Base-by-base conservation (phyloP, 2,329 filamentous ascomycete species). In the Aspergillus sclerotialis region DNA sequence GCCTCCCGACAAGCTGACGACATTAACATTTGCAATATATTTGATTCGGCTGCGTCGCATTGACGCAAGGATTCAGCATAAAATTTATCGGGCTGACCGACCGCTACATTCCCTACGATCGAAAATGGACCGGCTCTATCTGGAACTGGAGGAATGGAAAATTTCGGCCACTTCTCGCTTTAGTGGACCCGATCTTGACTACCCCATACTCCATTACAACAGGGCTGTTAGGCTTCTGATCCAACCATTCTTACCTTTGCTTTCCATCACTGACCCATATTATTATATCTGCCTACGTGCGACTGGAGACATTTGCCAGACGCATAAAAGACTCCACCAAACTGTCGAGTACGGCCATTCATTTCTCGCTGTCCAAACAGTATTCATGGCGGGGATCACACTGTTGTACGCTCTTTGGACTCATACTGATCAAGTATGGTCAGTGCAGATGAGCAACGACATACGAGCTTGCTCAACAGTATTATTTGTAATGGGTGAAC, bases 41-140 rank as follows among this genome's bases (percentile, higher is more conserved):
- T 55, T 71, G 2, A 63, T 70, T 33, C 61, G 63, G 31, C 57
- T 72, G 13, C 67, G 69, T 15, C 59, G 63, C 16, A 59, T 62
- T 25, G 69, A 73, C 42, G 69, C 69, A 2, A 62, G 63, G 12
- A 72, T 73, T 18, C 68, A 73, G 40, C 61, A 68, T 34, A 69
- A 68, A n/a, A 65, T 73, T 23, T 73, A 73, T 43, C 61, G 70
- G 10, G 64, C 67, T 10, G 70, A 73, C 40, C 59, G 63, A 23
- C 60, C 67, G 2, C 53, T 71, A 4, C 54, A 60, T 16, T 52
- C 64, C 3, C 52, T 73, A 4, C 59, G 59, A n/a, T 57, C 62
- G 15, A 72, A 73, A 44, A 65, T 73, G 50, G 63, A 68, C 39
- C 59, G 54, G 4, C 56, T 70, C 1, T 63, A 68, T 30, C 53